phyloP scores from a whole-genome alignment of 225 moss, liverwort and hornwort species.

The Polytrichum commune region DNA sequence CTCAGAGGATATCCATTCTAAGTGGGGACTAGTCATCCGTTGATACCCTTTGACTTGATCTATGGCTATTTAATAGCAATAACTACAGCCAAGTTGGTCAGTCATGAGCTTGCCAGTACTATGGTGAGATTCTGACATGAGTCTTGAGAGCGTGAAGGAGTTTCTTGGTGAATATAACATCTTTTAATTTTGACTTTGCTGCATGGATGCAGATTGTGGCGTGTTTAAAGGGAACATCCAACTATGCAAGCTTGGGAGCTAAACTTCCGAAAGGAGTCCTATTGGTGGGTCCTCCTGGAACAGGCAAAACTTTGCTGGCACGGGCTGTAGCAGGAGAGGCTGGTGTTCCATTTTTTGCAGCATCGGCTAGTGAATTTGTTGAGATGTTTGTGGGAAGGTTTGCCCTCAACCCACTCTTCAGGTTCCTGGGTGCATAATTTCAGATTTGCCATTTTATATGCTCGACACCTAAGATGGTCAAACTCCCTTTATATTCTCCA shows the following conservation, averaged over 20 bases:
- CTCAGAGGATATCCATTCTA: too few relatives aligned
- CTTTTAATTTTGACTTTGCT: background rate
- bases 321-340: constrained; percentile 96
- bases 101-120: too few relatives aligned
- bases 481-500: too few relatives aligned
- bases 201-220: constrained; percentile 65
- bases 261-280: constrained; percentile 88
- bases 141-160: too few relatives aligned
- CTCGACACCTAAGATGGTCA: too few relatives aligned
- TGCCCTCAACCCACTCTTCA: constrained; percentile 11
- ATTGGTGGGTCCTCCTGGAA: constrained; percentile 87
- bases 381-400: constrained; percentile 98
- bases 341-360: constrained; percentile 89
- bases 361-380: constrained; percentile 97
- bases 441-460: too few relatives aligned
- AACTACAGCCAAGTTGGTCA: too few relatives aligned
- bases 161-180: background rate
- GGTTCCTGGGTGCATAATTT: background rate
- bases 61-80: too few relatives aligned
- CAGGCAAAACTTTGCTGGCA: constrained; percentile 85
- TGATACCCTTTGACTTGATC: too few relatives aligned
- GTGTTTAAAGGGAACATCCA: constrained; percentile 75
- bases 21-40: too few relatives aligned
- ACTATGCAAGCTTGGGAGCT: constrained; percentile 79
- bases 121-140: too few relatives aligned